These are phyloP conservation scores for Aspergillus sp. DNA, from an alignment of 2,329 filamentous ascomycete species.

Conservation along the genomic window DNA sequence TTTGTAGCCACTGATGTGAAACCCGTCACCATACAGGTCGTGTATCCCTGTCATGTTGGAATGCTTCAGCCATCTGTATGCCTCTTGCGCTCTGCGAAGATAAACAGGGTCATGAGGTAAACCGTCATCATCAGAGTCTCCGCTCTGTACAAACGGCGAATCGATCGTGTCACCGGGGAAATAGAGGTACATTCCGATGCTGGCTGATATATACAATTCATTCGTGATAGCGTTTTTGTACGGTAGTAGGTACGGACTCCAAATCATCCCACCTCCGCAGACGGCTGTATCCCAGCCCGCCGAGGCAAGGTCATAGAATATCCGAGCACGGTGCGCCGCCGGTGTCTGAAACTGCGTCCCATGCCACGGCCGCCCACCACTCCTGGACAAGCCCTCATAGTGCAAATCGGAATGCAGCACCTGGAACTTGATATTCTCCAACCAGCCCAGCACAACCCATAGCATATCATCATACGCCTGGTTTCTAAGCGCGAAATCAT, in stretches of 20 bases:
- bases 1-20: conserved; percentile 71
- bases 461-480: conserved; percentile 92
- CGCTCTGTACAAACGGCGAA: conserved; percentile 60
- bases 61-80: conserved; percentile 74
- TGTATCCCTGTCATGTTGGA: conserved; percentile 77
- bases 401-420: conserved; percentile 65
- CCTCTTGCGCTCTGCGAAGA: conserved; percentile 71
- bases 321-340: conserved; percentile 77
- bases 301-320: conserved; percentile 82
- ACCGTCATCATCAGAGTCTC: conserved; percentile 25
- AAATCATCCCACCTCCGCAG: conserved; percentile 86
- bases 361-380: conserved; percentile 59
- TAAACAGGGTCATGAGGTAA: conserved; percentile 62
- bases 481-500: conserved; percentile 70
- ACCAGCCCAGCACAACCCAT: conserved; percentile 91
- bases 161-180: conserved; percentile 78
- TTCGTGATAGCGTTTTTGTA: conserved; percentile 99
- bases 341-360: conserved; percentile 71
- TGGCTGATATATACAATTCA: conserved; percentile 81
- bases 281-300: conserved; percentile 78
- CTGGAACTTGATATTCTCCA: conserved; percentile 78
- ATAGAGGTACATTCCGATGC: conserved; percentile 83
- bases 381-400: conserved; percentile 44
- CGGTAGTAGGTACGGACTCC: conserved; percentile 75
- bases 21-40: conserved; percentile 83